These are phyloP conservation scores for Macrophomina tecta DNA, from an alignment of 2,329 filamentous ascomycete genomes.

Conservation along the genomic window DNA sequence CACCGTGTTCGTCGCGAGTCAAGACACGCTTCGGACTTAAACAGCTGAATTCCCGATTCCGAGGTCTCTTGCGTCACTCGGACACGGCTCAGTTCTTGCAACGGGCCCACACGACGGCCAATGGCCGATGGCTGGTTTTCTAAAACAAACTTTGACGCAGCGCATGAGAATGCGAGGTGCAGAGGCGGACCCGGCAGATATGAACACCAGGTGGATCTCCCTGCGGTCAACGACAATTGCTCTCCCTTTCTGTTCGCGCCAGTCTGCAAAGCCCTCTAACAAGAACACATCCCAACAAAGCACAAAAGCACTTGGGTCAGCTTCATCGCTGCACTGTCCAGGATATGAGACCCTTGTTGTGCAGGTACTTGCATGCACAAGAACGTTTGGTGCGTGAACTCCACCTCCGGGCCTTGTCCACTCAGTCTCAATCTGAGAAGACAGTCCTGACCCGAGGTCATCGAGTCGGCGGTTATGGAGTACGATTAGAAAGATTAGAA, in stretches of 20 bases:
- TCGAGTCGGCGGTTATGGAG: neutral
- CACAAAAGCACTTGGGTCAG: too few relatives aligned
- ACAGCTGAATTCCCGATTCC: neutral
- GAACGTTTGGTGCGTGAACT: too few relatives aligned
- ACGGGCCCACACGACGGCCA: neutral
- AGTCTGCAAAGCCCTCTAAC: neutral
- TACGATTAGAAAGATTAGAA: conserved; percentile 5
- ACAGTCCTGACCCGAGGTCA: neutral
- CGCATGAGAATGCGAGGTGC: conserved; percentile 7
- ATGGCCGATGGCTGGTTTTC: conserved; percentile 4
- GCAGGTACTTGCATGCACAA: too few relatives aligned
- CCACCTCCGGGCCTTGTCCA: neutral
- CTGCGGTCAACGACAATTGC: neutral
- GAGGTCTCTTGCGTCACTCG: too few relatives aligned
- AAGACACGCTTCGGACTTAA: neutral
- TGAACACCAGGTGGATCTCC: neutral
- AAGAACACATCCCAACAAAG: neutral
- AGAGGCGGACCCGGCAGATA: neutral
- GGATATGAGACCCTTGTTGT: too few relatives aligned
- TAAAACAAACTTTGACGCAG: neutral
- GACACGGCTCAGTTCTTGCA: neutral
- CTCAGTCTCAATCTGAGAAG: neutral
- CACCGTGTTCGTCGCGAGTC: neutral
- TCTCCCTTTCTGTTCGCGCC: neutral
- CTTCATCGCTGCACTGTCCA: too few relatives aligned